Conservation (phyloP, 768 basidiomycete species). For the Rickenella mellea region DNA sequence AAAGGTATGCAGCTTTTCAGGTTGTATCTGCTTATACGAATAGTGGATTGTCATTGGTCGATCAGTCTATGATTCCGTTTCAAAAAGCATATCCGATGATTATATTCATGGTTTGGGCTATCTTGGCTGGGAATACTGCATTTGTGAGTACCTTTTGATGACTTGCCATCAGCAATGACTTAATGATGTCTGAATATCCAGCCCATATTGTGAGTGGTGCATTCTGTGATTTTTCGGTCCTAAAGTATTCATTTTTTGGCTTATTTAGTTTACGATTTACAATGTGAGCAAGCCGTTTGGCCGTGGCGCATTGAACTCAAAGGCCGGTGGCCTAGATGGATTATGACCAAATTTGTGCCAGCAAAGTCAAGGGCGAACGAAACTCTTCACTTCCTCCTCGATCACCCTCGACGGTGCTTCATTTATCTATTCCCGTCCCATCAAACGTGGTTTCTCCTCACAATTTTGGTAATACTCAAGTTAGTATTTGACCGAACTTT, state of each 20-base stretch:
- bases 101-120: constrained; percentile 56
- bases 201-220: constrained; percentile 73
- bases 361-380: constrained; percentile 53
- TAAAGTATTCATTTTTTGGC: background rate
- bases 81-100: constrained; percentile 80
- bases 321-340: constrained; percentile 49
- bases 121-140: constrained; percentile 88
- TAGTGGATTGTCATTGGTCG: constrained; percentile 78
- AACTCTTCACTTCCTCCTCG: constrained; percentile 84
- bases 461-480: constrained; percentile 62
- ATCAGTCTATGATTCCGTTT: constrained; percentile 89
- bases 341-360: constrained; percentile 51
- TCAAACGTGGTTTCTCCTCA: constrained; percentile 86
- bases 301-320: background rate
- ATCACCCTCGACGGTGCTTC: constrained; percentile 90
- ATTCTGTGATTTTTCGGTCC: background rate
- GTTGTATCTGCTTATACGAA: constrained; percentile 83
- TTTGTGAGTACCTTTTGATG: constrained; percentile 55
- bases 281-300: constrained; percentile 51
- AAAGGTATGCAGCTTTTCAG: constrained; percentile 81
- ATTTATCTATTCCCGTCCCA: constrained; percentile 87
- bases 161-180: background rate
- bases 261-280: constrained; percentile 58
- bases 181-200: constrained; percentile 18
- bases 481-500: constrained; percentile 35